These are phyloP conservation scores for Colletotrichum phormii DNA, from an alignment of 2,329 filamentous ascomycete genomes.

Conservation along the genomic window DNA sequence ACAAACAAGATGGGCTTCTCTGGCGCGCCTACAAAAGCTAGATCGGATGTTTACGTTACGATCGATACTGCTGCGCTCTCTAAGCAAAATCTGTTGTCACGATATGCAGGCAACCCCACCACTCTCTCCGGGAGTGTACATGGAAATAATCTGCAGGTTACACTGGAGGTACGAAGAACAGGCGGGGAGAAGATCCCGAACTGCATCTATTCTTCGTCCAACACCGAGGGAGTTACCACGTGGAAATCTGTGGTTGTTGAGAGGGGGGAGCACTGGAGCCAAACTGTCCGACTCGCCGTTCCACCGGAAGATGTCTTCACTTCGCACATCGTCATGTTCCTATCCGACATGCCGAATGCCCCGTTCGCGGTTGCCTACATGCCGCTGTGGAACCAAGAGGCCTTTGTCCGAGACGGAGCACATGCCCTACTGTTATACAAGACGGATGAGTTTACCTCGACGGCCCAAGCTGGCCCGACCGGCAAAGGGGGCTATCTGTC, in stretches of 20 bases:
- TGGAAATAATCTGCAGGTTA: constrained; percentile 85
- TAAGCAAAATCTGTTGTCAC: constrained; percentile 76
- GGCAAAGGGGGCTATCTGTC: constrained; percentile 90
- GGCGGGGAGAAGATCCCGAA: constrained; percentile 86
- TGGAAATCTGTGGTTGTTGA: constrained; percentile 89
- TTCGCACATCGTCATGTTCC: constrained; percentile 88
- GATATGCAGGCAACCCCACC: constrained; percentile 79
- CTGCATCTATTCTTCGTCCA: constrained; percentile 89
- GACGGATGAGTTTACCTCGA: constrained; percentile 90
- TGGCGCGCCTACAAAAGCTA: constrained; percentile 85
- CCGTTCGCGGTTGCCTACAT: constrained; percentile 94
- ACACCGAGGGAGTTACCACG: constrained; percentile 80
- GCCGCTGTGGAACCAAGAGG: constrained; percentile 91
- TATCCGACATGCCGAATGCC: constrained; percentile 86
- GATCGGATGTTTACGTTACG: constrained; percentile 96
- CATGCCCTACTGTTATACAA: constrained; percentile 88
- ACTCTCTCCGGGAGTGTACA: constrained; percentile 71
- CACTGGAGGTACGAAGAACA: constrained; percentile 84
- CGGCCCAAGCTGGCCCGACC: constrained; percentile 66
- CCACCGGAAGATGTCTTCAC: constrained; percentile 82
- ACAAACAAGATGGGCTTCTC: constrained; percentile 95
- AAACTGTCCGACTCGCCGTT: constrained; percentile 86
- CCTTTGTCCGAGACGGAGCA: constrained; percentile 87
- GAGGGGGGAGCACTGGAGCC: constrained; percentile 85
- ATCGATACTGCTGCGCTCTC: constrained; percentile 83